Conservation (phyloP, 164 flowering plant species). For the Magnolia changhungtana region DNA sequence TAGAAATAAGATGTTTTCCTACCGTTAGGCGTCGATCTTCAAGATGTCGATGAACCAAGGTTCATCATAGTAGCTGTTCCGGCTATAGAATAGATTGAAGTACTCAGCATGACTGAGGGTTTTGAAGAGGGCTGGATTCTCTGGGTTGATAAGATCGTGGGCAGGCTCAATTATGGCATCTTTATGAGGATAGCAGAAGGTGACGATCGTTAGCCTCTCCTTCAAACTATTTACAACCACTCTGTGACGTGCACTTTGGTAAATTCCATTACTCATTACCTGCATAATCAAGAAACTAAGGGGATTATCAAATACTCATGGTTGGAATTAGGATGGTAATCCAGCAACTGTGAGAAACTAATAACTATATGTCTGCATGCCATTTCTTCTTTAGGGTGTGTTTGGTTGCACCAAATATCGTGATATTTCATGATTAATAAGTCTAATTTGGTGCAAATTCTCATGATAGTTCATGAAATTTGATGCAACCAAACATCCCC, state of each 20-base stretch:
- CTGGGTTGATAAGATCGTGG: neutral
- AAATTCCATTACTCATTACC: constrained; percentile 15
- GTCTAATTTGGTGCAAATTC: too few relatives aligned
- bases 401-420: too few relatives aligned
- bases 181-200: constrained; percentile 12
- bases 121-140: constrained; percentile 7
- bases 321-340: neutral
- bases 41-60: constrained; percentile 6
- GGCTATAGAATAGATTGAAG: neutral
- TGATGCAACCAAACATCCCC: too few relatives aligned
- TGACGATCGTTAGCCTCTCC: constrained; percentile 10
- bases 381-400: too few relatives aligned
- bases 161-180: constrained; percentile 4
- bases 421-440: too few relatives aligned
- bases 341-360: neutral
- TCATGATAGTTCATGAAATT: too few relatives aligned
- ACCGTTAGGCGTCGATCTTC: neutral
- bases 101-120: constrained; percentile 2
- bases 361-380: too few relatives aligned
- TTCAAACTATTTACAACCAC: constrained; percentile 8
- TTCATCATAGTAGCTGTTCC: neutral
- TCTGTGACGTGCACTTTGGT: constrained; percentile 13
- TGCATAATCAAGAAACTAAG: constrained; percentile 3
- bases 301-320: too few relatives aligned
- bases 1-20: too few relatives aligned